A percentile compares a stretch with the other conserved stretches of the same genome.
phyloP scores from a whole-genome alignment of 441 rosid genomes.

The Mallotus japonicus region DNA sequence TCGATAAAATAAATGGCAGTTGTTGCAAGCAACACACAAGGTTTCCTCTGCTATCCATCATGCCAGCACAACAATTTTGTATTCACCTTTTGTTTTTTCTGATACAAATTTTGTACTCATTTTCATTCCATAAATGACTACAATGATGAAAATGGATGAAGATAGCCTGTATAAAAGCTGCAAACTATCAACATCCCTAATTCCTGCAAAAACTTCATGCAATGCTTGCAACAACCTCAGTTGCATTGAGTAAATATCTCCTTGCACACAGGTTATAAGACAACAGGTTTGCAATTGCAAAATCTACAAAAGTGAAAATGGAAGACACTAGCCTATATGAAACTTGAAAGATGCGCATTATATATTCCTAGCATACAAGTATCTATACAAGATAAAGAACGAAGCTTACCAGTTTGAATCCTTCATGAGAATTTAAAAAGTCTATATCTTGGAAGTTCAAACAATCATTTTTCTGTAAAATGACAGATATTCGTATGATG shows the following conservation, averaged over 20 bases:
- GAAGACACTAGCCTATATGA: not conserved
- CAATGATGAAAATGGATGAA: not conserved
- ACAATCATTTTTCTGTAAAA: conserved; percentile 42
- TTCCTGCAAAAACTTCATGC: not conserved
- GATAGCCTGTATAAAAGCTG: not conserved
- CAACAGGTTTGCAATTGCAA: too few species aligned
- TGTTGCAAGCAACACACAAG: not conserved
- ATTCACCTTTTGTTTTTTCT: not conserved
- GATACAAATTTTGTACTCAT: not conserved
- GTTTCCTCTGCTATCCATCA: not conserved
- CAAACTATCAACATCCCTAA: not conserved
- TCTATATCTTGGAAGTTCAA: conserved; percentile 39
- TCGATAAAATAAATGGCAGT: not conserved
- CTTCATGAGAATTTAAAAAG: conserved; percentile 35
- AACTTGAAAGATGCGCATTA: not conserved
- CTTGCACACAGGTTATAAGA: not conserved
- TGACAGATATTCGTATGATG: conserved; percentile 47
- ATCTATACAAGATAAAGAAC: not conserved
- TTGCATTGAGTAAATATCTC: not conserved
- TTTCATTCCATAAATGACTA: not conserved
- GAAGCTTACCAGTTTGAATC: conserved; percentile 52
- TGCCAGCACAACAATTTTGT: not conserved
- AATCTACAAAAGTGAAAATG: not conserved
- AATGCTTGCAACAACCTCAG: not conserved
- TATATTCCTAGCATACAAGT: not conserved